Conservation (phyloP, 2,329 filamentous ascomycete genomes). For the Periconia sp. region DNA sequence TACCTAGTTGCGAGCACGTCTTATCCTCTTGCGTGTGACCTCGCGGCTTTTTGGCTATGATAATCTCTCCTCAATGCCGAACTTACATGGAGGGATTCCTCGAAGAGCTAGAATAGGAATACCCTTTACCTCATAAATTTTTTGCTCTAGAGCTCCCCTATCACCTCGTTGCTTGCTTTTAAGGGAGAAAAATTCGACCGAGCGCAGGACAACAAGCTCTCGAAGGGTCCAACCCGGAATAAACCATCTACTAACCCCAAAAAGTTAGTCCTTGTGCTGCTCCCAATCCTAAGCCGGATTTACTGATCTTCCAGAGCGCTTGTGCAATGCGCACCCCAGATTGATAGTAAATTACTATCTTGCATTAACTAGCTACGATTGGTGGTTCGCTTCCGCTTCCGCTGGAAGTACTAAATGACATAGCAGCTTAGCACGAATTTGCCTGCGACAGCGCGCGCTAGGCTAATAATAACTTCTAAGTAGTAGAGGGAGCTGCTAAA, state of each 20-base stretch:
- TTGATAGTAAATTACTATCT: too few relatives aligned
- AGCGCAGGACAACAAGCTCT: not conserved
- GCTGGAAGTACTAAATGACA: too few relatives aligned
- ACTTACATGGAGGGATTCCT: not conserved
- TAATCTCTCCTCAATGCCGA: not conserved
- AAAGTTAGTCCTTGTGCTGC: too few relatives aligned
- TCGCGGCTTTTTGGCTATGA: not conserved
- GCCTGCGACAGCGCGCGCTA: not conserved
- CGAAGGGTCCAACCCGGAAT: not conserved
- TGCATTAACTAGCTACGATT: too few relatives aligned
- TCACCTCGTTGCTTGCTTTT: not conserved
- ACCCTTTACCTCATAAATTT: not conserved
- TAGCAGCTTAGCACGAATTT: too few relatives aligned
- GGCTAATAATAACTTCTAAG: conserved; percentile 1
- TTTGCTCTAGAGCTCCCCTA: not conserved
- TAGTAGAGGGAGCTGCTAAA: not conserved
- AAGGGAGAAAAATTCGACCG: not conserved
- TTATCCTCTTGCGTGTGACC: not conserved
- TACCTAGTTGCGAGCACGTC: not conserved
- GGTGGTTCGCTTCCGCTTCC: too few relatives aligned
- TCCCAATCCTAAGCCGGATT: too few relatives aligned
- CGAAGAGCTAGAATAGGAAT: not conserved
- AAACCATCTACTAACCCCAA: not conserved
- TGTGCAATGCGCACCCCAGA: too few relatives aligned
- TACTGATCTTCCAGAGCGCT: too few relatives aligned